Conservation (phyloP, 805 yeast genomes). For the Danielia oregonensis region DNA sequence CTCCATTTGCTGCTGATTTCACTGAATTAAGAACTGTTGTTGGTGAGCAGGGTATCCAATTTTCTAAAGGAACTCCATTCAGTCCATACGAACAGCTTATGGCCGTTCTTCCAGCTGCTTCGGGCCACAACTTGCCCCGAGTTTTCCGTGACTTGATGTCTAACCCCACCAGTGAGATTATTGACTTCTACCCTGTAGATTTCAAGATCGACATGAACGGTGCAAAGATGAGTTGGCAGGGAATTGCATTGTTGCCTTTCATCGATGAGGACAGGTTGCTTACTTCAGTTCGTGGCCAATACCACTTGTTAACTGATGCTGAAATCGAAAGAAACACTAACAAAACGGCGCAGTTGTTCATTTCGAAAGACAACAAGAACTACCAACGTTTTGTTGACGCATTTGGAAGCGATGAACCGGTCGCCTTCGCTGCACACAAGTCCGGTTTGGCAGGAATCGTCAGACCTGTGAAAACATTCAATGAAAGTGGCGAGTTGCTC, state of each 20-base stretch:
- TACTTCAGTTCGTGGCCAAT: constrained; percentile 60
- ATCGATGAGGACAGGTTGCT: constrained; percentile 80
- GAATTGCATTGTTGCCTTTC: constrained; percentile 84
- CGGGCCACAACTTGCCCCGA: constrained; percentile 80
- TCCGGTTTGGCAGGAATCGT: constrained; percentile 62
- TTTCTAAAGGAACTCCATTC: constrained; percentile 73
- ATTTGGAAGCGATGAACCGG: constrained; percentile 33
- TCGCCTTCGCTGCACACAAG: constrained; percentile 44
- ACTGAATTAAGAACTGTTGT: constrained; percentile 46
- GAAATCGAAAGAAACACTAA: constrained; percentile 68
- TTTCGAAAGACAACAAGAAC: constrained; percentile 60
- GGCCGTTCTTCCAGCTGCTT: constrained; percentile 94
- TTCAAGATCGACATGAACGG: constrained; percentile 95
- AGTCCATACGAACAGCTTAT: constrained; percentile 89
- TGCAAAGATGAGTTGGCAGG: constrained; percentile 92
- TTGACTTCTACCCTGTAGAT: constrained; percentile 86
- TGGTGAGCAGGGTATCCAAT: constrained; percentile 46
- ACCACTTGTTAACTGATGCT: constrained; percentile 58
- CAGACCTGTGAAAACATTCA: constrained; percentile 30
- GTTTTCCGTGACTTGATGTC: constrained; percentile 81
- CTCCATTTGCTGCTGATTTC: constrained; percentile 94
- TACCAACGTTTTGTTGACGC: constrained; percentile 34
- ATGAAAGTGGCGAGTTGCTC: constrained; percentile 27
- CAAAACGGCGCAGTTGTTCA: constrained; percentile 64
- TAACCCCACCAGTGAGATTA: constrained; percentile 72